Evolutionary conservation across 805 yeast species (phyloP).

Genomic region (Barnettozyma populi): DNA sequence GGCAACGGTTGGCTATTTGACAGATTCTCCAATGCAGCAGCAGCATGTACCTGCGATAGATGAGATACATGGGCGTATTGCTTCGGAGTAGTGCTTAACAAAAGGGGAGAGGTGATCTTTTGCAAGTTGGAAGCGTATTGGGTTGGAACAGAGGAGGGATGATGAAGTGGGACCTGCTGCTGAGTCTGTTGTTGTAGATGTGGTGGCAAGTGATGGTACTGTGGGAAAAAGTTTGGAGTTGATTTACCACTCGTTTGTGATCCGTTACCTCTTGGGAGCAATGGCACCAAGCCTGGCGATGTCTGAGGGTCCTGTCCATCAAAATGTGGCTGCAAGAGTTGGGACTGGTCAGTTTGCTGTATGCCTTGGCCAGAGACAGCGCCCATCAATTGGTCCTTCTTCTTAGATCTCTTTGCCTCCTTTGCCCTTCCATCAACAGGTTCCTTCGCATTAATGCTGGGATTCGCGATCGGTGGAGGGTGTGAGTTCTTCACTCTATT

Average conservation of each 20-base stretch:
- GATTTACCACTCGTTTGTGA: constrained; percentile 8
- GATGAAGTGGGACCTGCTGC: constrained; percentile 33
- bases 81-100: constrained; percentile 42
- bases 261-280: constrained; percentile 31
- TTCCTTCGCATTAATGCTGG: constrained; percentile 11
- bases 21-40: constrained; percentile 25
- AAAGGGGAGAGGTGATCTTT: constrained; percentile 58
- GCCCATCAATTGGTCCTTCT: constrained; percentile 1
- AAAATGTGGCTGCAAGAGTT: background rate
- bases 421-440: constrained; percentile 21
- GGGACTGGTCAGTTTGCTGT: background rate
- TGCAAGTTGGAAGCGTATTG: constrained; percentile 63
- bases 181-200: constrained; percentile 22
- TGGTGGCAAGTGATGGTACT: constrained; percentile 26
- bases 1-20: constrained; percentile 12
- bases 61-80: constrained; percentile 31
- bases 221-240: constrained; percentile 18
- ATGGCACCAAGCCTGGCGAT: constrained; percentile 37
- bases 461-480: background rate
- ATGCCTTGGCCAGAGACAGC: background rate
- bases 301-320: constrained; percentile 8
- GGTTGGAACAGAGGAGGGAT: constrained; percentile 65
- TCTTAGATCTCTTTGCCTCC: constrained; percentile 12
- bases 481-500: constrained; percentile 64
- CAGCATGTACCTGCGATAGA: constrained; percentile 25